phyloP scores from a whole-genome alignment of 495 filamentous ascomycete genomes.

The Gamarada debralockiae region DNA sequence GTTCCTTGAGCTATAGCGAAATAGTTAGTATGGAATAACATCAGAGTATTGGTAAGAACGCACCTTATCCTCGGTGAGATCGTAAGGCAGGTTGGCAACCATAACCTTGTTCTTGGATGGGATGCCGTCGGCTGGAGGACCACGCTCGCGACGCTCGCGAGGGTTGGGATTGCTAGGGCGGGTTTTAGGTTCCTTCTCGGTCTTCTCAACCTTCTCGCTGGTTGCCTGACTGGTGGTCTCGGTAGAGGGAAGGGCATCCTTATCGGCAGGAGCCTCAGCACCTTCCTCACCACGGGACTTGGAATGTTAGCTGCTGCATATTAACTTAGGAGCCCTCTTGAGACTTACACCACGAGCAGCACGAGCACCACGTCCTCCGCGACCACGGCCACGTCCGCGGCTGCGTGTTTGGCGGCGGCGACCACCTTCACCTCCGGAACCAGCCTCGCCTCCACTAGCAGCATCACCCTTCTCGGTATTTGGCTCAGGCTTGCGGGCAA shows the following conservation, averaged over 20 bases:
- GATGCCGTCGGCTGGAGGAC: constrained; percentile 95
- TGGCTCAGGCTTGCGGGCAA: constrained; percentile 93
- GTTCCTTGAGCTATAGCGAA: constrained; percentile 78
- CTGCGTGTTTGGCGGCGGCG: constrained; percentile 75
- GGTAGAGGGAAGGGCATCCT: constrained; percentile 46
- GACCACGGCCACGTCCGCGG: constrained; percentile 65
- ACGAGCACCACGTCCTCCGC: constrained; percentile 71
- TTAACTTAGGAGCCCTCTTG: background rate
- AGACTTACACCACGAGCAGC: constrained; percentile 68
- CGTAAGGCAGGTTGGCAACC: constrained; percentile 98
- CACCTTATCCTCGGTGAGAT: constrained; percentile 96
- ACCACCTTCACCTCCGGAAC: constrained; percentile 65
- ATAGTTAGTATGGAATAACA: constrained; percentile 34
- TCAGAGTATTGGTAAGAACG: constrained; percentile 16
- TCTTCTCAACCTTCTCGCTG: constrained; percentile 43
- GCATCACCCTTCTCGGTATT: constrained; percentile 71
- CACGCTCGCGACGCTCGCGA: constrained; percentile 74
- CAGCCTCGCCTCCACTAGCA: constrained; percentile 63
- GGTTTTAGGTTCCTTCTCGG: constrained; percentile 23
- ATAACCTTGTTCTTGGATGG: constrained; percentile 99
- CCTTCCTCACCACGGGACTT: constrained; percentile 30
- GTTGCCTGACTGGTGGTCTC: constrained; percentile 51
- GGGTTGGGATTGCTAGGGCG: constrained; percentile 27
- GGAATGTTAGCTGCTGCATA: constrained; percentile 13
- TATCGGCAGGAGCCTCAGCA: constrained; percentile 26